Evolutionary conservation across 768 basidiomycete species (phyloP).

Genomic region (Leccinum truebloodii): DNA sequence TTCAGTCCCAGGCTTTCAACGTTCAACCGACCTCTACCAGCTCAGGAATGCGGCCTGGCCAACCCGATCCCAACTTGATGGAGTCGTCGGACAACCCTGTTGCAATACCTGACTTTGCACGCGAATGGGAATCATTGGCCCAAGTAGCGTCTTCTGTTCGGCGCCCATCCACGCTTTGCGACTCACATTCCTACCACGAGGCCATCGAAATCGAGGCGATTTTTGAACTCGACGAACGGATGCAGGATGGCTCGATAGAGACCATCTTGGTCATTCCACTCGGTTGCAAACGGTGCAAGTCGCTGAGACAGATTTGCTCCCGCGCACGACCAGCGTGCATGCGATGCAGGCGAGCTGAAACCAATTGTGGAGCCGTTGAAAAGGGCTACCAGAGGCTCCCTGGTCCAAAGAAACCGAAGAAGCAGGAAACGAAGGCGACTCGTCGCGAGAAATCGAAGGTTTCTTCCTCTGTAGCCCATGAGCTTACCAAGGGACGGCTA

Average conservation of each 20-base stretch:
- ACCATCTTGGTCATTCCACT: slow-evolving; percentile 26
- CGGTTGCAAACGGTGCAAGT: slow-evolving; percentile 20
- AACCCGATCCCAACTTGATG: background rate
- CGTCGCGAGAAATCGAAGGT: background rate
- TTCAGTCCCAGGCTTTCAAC: background rate
- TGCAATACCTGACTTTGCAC: slow-evolving; percentile 18
- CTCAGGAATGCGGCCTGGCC: slow-evolving; percentile 13
- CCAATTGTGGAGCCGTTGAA: slow-evolving; percentile 1
- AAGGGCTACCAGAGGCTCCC: slow-evolving; percentile 28
- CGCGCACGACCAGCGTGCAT: slow-evolving; percentile 26
- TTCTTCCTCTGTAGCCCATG: background rate
- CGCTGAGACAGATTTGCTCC: slow-evolving; percentile 21
- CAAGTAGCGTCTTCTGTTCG: slow-evolving; percentile 25
- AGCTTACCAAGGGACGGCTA: background rate
- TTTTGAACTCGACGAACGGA: slow-evolving; percentile 28
- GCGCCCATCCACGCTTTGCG: slow-evolving; percentile 24
- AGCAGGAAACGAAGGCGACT: background rate
- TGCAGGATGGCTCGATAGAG: slow-evolving; percentile 6
- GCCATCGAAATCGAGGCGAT: slow-evolving; percentile 23
- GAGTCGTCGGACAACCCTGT: background rate
- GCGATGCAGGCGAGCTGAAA: slow-evolving; percentile 20
- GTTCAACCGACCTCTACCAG: background rate
- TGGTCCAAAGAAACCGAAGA: slow-evolving; percentile 21
- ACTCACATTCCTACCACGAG: slow-evolving; percentile 20
- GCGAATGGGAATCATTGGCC: slow-evolving; percentile 20